These are phyloP conservation scores for Helianthus annuus DNA, from an alignment of 129 eudicot species.

Conservation along the genomic window DNA sequence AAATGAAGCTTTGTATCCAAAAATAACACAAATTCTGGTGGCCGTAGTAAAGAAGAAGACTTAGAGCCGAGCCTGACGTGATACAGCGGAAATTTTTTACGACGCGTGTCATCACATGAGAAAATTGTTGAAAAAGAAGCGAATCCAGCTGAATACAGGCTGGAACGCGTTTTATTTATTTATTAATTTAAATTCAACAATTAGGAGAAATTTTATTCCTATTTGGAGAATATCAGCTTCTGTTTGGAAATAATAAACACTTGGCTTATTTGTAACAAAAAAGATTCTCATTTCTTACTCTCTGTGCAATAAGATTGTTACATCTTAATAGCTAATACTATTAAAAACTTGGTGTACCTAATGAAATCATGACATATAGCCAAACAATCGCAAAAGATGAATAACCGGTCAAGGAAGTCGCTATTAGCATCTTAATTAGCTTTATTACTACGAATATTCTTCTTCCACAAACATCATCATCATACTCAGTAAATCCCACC, in stretches of 20 bases:
- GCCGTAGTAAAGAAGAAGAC: constrained; percentile 9
- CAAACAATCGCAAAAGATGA: neutral
- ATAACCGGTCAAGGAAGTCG: neutral
- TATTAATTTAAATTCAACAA: neutral
- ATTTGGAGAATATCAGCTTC: neutral
- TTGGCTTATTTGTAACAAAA: constrained; percentile 11
- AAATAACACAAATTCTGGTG: constrained; percentile 26
- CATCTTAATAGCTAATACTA: neutral
- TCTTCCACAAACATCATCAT: neutral
- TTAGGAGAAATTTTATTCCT: neutral
- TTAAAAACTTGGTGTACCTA: neutral
- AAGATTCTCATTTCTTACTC: neutral
- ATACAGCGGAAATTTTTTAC: neutral
- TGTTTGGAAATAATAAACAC: neutral
- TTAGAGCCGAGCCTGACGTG: constrained; percentile 18
- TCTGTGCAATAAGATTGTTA: no score
- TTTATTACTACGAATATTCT: neutral
- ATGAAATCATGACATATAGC: neutral
- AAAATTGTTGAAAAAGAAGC: neutral
- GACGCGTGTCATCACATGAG: constrained; percentile 19
- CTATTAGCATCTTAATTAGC: neutral
- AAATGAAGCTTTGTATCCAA: constrained; percentile 24
- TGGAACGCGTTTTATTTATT: constrained; percentile 10
- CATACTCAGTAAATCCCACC: no score
- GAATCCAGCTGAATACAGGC: constrained; percentile 30